Conservation (phyloP, 164 flowering plant species). For the Vitis labrusca region DNA sequence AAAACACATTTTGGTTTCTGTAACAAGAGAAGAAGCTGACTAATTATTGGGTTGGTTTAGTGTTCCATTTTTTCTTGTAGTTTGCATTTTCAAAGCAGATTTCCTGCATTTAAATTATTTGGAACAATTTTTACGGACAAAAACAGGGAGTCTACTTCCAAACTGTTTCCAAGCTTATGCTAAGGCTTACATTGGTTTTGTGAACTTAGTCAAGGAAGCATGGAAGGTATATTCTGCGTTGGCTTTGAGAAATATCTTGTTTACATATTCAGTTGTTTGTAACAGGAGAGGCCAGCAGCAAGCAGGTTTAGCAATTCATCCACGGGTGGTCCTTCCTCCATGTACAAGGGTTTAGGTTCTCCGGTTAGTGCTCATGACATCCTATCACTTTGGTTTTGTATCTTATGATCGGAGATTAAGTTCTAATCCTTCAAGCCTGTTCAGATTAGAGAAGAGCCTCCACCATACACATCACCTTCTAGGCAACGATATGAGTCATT, state of each 20-base stretch:
- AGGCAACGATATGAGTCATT: conserved; percentile 72
- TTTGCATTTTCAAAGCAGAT: too few species aligned
- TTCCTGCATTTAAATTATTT: too few species aligned
- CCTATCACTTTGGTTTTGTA: conserved; percentile 1
- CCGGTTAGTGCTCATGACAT: conserved; percentile 52
- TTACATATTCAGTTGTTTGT: neutral
- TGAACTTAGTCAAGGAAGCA: too few species aligned
- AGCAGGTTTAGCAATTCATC: conserved; percentile 56
- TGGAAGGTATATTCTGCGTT: too few species aligned
- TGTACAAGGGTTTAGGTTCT: conserved; percentile 55
- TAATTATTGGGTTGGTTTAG: too few species aligned
- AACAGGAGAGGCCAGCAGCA: conserved; percentile 65
- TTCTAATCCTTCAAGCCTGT: conserved; percentile 12
- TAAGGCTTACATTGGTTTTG: neutral
- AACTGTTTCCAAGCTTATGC: neutral
- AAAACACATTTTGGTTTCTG: too few species aligned
- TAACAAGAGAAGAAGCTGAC: too few species aligned
- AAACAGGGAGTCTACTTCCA: neutral
- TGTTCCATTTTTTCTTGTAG: too few species aligned
- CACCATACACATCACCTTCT: conserved; percentile 68
- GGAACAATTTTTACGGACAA: too few species aligned
- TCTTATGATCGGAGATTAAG: neutral
- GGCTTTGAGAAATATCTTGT: neutral
- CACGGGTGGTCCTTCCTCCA: conserved; percentile 34
- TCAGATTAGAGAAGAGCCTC: conserved; percentile 92